These are phyloP conservation scores for Starmera stellimalicola DNA, from an alignment of 1,139 yeast genomes.

Conservation along the genomic window DNA sequence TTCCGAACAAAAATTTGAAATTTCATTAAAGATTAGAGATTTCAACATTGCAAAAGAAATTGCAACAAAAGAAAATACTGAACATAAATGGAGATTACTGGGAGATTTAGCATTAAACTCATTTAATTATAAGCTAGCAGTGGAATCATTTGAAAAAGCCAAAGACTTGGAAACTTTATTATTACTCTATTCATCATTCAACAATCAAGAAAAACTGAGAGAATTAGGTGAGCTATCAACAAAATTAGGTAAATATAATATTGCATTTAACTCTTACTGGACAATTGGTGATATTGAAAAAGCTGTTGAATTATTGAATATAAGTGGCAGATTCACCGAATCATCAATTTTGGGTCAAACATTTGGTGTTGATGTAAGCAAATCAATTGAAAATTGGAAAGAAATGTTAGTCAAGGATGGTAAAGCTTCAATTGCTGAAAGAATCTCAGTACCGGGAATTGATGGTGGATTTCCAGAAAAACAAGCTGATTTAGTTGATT, in stretches of 20 bases:
- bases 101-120: constrained; percentile 78
- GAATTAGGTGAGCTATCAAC: constrained; percentile 59
- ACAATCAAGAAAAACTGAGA: constrained; percentile 50
- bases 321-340: constrained; percentile 69
- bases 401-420: constrained; percentile 39
- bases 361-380: constrained; percentile 49
- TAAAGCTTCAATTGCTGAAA: constrained; percentile 49
- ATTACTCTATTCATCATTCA: constrained; percentile 75
- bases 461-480: constrained; percentile 20
- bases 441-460: constrained; percentile 36
- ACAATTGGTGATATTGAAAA: constrained; percentile 58
- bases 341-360: constrained; percentile 77
- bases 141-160: constrained; percentile 71
- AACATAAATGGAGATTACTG: constrained; percentile 80
- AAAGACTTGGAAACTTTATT: constrained; percentile 76
- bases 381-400: constrained; percentile 60
- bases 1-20: constrained; percentile 76
- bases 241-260: constrained; percentile 67
- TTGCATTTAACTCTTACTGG: constrained; percentile 94
- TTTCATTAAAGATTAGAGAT: constrained; percentile 62
- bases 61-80: constrained; percentile 45
- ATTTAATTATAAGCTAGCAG: constrained; percentile 79
- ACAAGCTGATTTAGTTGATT: constrained; percentile 27
- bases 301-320: constrained; percentile 58
- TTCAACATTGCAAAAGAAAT: constrained; percentile 66